Conservation (phyloP, 495 filamentous ascomycete genomes). For the Hypoxylon lenormandii region DNA sequence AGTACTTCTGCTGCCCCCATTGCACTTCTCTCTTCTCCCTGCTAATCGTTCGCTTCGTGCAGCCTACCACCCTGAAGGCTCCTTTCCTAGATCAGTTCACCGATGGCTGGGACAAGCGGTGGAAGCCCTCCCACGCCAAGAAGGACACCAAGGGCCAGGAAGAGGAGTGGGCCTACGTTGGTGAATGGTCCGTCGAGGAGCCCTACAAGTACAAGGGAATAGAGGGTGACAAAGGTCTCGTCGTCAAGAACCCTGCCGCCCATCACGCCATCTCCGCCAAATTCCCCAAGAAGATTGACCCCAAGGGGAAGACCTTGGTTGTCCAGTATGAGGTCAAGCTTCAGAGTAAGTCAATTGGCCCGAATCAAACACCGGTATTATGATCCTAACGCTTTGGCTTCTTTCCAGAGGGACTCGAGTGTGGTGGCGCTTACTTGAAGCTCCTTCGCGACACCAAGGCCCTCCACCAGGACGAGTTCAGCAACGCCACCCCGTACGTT, state of each 20-base stretch:
- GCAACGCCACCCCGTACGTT: conserved; percentile 95
- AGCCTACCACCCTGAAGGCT: conserved; percentile 89
- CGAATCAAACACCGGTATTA: conserved; percentile 31
- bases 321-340: conserved; percentile 99
- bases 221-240: conserved; percentile 94
- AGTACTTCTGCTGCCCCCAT: conserved; percentile 53
- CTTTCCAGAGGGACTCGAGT: conserved; percentile 85
- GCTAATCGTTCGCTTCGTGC: conserved; percentile 47
- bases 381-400: conserved; percentile 38
- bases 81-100: conserved; percentile 99
- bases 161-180: conserved; percentile 98
- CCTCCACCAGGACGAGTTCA: conserved; percentile 97
- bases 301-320: conserved; percentile 95
- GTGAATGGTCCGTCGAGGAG: conserved; percentile 97
- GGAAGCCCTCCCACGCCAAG: conserved; percentile 95
- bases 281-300: conserved; percentile 95
- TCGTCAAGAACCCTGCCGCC: conserved; percentile 94
- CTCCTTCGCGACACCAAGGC: conserved; percentile 97
- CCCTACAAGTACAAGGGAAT: conserved; percentile 92
- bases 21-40: conserved; percentile 9
- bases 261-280: conserved; percentile 99
- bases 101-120: conserved; percentile 89
- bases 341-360: conserved; percentile 75
- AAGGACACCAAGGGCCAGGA: conserved; percentile 79
- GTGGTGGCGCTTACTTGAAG: conserved; percentile 99